Base-by-base conservation (phyloP, 2,329 filamentous ascomycete genomes). In the Trichoderma pleuroti region DNA sequence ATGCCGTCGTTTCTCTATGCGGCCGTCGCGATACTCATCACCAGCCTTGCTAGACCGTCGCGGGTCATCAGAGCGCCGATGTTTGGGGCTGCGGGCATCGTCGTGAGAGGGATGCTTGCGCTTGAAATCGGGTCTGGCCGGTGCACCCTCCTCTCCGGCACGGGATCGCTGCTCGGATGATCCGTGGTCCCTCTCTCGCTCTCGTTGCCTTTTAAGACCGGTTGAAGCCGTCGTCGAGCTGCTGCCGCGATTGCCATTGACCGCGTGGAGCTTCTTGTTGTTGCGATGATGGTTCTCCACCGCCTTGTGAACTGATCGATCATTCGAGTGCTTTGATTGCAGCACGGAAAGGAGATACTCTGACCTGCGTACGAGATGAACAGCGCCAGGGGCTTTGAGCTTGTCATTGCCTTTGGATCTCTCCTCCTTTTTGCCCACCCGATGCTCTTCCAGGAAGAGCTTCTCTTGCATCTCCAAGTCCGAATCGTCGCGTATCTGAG, bases 401-500 rank as follows among this genome's bases (percentile, higher is more conserved):
- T 91, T 90, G 70, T 91, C 92, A 21, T 93, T 91, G 18, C 84
- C 88, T 76, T 93, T 93, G 77, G 86, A 92, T 42, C 96, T 91
- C 80, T 98, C 94, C 76, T 96, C 94, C 80, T 98, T 98, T 83
- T 97, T 96, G 80, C 97, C 96, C 21, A 98, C 95, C n/a, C 95
- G 92, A 80, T 98, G 94, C 80, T 99, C 97, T 79, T 99, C 96
- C 1, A 99, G 84, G 83, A 97, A 99, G 79, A 98, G 93, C 78
- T 98, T 98, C 76, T 97, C 94, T 2, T 85, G 84, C 83, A 99
- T 90, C 10, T 90, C 92, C 26, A 99, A 88, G 36, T 98, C 94
- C 1, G 88, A 83, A 77, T 99, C 96, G 75, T 99, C 96, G 8
- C 96, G 91, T 76, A 99, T 98, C 75, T 94, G 92, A 2, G 91